Evolutionary conservation across 2,329 filamentous ascomycete species (phyloP).

Genomic region (Colletotrichum sp.): DNA sequence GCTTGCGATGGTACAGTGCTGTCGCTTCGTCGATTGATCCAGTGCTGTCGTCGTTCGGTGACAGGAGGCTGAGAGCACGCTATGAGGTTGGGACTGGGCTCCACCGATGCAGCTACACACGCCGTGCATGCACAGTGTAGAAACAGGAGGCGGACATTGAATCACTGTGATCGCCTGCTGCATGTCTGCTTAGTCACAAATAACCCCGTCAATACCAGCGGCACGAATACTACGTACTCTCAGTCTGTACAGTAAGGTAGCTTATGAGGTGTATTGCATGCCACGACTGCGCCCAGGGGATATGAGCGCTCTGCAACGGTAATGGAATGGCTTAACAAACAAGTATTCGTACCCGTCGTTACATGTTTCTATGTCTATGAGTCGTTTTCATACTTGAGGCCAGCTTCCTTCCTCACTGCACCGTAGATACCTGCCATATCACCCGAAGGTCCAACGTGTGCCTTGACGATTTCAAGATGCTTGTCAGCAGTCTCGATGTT

Average conservation of each 20-base stretch:
- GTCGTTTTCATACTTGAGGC: slow-evolving; percentile 76
- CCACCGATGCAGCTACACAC: not conserved
- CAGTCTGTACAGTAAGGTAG: not conserved
- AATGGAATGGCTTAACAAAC: not conserved
- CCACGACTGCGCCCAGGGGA: not conserved
- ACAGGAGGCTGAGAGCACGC: not conserved
- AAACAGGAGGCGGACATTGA: not conserved
- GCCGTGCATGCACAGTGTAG: not conserved
- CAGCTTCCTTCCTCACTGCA: slow-evolving; percentile 74
- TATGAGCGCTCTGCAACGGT: not conserved
- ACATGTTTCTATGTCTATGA: not conserved
- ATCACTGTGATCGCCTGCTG: not conserved
- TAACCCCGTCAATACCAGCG: not conserved
- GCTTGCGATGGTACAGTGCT: slow-evolving; percentile 1
- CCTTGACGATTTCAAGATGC: slow-evolving; percentile 73
- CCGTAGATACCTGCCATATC: slow-evolving; percentile 88
- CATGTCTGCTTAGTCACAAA: not conserved
- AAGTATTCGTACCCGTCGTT: not conserved
- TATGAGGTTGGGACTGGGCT: not conserved
- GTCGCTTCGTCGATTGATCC: not conserved
- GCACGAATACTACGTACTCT: not conserved
- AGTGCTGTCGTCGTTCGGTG: not conserved
- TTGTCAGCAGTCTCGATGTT: slow-evolving; percentile 71
- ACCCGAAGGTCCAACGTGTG: slow-evolving; percentile 69
- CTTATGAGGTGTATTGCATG: not conserved